A percentile compares a stretch with the other conserved stretches of the same genome.
phyloP scores from a whole-genome alignment of 176 grass and related monocot species.

The Oryza officinalis region DNA sequence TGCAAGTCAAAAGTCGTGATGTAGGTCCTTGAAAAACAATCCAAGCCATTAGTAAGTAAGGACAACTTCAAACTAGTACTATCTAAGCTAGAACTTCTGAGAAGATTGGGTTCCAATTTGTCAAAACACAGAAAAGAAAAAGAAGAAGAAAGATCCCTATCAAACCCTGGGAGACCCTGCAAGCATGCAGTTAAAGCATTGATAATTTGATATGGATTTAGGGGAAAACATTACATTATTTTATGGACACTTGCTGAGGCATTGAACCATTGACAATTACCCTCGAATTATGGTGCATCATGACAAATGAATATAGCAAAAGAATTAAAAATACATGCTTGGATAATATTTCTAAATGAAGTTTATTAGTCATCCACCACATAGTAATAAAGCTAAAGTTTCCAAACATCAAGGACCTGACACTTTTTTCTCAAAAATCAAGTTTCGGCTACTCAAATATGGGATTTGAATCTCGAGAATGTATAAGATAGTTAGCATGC shows the following conservation, averaged over 20 bases:
- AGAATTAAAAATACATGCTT: not conserved
- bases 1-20: no score
- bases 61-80: not conserved
- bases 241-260: not conserved
- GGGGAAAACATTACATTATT: no score
- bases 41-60: no score
- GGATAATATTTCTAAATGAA: not conserved
- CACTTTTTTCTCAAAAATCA: not conserved
- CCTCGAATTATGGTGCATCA: not conserved
- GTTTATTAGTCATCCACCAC: not conserved
- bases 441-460: not conserved
- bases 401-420: no score
- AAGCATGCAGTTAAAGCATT: not conserved
- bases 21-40: no score
- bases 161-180: not conserved
- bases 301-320: not conserved
- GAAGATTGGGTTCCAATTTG: not conserved
- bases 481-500: not conserved
- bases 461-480: not conserved
- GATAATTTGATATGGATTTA: not conserved
- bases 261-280: not conserved
- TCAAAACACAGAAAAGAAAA: no score
- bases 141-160: not conserved
- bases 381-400: no score
- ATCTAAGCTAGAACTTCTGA: not conserved